These are phyloP conservation scores for Wallemia ichthyophaga DNA, from an alignment of 1,284 basidiomycete species.

Conservation along the genomic window DNA sequence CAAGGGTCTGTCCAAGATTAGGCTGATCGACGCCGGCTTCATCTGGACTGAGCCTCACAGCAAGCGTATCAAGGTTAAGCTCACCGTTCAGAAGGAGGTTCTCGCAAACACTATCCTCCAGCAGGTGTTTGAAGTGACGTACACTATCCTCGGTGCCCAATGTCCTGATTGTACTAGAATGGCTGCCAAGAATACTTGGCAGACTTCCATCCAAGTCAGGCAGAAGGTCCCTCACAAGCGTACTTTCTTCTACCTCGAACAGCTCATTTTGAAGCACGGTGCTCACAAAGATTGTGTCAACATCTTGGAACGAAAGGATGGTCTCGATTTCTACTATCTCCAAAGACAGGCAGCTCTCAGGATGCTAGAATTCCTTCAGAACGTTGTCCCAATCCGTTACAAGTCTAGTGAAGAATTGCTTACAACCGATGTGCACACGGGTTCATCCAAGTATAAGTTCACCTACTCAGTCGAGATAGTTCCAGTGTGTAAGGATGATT, in stretches of 20 bases:
- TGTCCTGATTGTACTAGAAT: constrained; percentile 76
- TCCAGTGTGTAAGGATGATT: constrained; percentile 90
- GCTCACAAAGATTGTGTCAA: constrained; percentile 89
- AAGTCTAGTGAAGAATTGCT: constrained; percentile 82
- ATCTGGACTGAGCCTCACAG: constrained; percentile 99
- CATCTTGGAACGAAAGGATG: constrained; percentile 75
- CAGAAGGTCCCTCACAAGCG: constrained; percentile 95
- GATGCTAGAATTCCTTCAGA: constrained; percentile 80
- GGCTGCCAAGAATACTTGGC: constrained; percentile 97
- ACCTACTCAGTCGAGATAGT: constrained; percentile 93
- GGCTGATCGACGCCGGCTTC: constrained; percentile 85
- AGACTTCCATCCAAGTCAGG: constrained; percentile 80
- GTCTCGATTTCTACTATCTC: constrained; percentile 87
- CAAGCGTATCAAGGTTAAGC: constrained; percentile 64
- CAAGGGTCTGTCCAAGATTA: constrained; percentile 75
- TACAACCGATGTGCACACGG: constrained; percentile 68
- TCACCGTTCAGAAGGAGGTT: constrained; percentile 96
- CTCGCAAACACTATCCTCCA: constrained; percentile 83
- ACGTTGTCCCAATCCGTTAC: constrained; percentile 62
- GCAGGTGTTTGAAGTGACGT: constrained; percentile 91
- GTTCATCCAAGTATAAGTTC: constrained; percentile 87
- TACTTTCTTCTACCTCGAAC: constrained; percentile 91
- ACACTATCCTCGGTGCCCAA: constrained; percentile 80
- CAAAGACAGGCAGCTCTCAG: constrained; percentile 71
- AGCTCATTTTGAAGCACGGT: constrained; percentile 83